phyloP scores from a whole-genome alignment of 148 eudicot species.

The Gaultheria prostrata region DNA sequence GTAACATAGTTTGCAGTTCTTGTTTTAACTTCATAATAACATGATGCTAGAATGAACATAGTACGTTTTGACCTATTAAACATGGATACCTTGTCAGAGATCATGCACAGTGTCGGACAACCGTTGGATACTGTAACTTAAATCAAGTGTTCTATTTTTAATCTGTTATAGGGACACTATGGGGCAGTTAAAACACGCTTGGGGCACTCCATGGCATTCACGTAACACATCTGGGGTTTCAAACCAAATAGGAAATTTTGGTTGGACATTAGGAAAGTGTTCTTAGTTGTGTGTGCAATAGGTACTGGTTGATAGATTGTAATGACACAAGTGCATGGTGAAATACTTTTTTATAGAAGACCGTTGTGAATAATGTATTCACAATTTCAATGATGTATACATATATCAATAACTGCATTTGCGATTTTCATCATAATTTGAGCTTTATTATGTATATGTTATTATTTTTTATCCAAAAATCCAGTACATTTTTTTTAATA shows the following conservation, averaged over 20 bases:
- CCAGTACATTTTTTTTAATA: too few relatives aligned
- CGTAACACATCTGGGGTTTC: neutral
- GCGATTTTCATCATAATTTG: neutral
- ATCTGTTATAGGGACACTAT: neutral
- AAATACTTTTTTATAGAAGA: neutral
- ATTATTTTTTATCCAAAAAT: neutral
- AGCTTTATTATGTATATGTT: neutral
- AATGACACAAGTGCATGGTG: neutral
- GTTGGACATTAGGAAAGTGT: neutral
- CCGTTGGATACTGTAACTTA: neutral
- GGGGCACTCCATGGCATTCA: neutral
- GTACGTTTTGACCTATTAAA: neutral
- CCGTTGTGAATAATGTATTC: too few relatives aligned
- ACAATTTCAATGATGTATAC: neutral
- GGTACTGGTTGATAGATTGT: neutral
- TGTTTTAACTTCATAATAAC: neutral
- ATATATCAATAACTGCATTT: neutral
- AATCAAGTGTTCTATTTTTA: neutral
- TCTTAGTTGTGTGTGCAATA: neutral
- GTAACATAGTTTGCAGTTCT: constrained; percentile 18
- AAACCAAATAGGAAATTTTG: neutral
- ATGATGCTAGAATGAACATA: neutral
- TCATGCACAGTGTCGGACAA: neutral
- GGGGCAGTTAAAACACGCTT: neutral
- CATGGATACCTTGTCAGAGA: neutral